Conservation (phyloP, 306 rosid species). For the Quercus dentata region DNA sequence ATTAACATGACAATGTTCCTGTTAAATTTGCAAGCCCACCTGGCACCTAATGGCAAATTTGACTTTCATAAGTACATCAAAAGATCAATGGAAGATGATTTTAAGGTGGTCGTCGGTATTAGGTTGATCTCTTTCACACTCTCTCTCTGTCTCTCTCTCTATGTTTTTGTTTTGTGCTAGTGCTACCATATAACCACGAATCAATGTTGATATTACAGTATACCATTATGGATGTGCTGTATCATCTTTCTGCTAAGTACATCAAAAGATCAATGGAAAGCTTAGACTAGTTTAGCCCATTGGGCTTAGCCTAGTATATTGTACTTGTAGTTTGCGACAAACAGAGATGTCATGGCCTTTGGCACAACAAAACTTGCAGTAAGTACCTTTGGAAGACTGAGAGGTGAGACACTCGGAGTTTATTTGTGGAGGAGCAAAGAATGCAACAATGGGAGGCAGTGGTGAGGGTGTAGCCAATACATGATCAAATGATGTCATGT, state of each 20-base stretch:
- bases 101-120: constrained; percentile 65
- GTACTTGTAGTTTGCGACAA: too few species aligned
- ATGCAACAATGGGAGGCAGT: too few species aligned
- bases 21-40: constrained; percentile 52
- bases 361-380: too few species aligned
- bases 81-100: constrained; percentile 82
- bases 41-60: constrained; percentile 56
- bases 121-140: constrained; percentile 26
- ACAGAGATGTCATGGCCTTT: too few species aligned
- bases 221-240: constrained; percentile 63
- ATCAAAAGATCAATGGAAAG: too few species aligned
- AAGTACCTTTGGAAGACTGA: too few species aligned
- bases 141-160: neutral
- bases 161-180: neutral
- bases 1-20: neutral
- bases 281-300: too few species aligned
- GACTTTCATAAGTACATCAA: constrained; percentile 72
- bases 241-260: constrained; percentile 38
- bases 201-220: constrained; percentile 22
- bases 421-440: too few species aligned
- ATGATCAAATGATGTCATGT: too few species aligned
- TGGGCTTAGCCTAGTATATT: too few species aligned
- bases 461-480: too few species aligned
- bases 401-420: too few species aligned
- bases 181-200: neutral